Base-by-base conservation (phyloP, 2,329 filamentous ascomycete species). In the Sporothrix curviconia region DNA sequence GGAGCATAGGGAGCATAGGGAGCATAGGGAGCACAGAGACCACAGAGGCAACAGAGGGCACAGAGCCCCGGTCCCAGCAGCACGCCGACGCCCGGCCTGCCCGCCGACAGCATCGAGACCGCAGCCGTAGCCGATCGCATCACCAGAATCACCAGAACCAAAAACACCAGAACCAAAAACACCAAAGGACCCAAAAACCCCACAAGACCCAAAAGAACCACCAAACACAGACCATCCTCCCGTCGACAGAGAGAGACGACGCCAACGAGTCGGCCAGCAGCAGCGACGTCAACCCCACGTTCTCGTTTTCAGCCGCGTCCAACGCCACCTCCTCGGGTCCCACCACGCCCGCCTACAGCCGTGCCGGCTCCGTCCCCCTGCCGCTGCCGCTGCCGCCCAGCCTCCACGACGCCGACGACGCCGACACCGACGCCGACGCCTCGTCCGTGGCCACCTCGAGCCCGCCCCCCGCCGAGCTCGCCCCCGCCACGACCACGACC, bases 291-390 rank as follows among this genome's bases (percentile, higher is more conserved):
- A 72, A 79, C 65, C 72, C 72, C 49, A 70, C 72, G 66, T 74
- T 78, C 63, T 81, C 80, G 67, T 80, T 81, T 68, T 75, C 76
- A 54, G 70, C 71, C 52, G 67, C 72, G 56, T 73, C 73, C 58
- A 66, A 70, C 56, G 59, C 59, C 28, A 67, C 69, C 62, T 61
- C 58, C 4, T 69, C 71, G 43, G 68, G 72, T 57, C 65, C 71
- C 62, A 67, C 71, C 59, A 71, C 71, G 22, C 73, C 73, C 51
- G 69, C 68, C 61, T 77, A 69, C 72, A 65, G 69, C 51, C 72
- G 71, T 56, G 66, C 62, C 67, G 76, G 71, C 67, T 78, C 72
- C 28, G 64, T 53, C 1, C 57, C 59, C 15, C 37, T 58, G 71
- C 72, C 54, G 68, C 70, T 14, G 30, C 52, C 14, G 42, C 14